Evolutionary conservation across 768 basidiomycete genomes (phyloP).

Genomic region (Naganishia vishniacii): DNA sequence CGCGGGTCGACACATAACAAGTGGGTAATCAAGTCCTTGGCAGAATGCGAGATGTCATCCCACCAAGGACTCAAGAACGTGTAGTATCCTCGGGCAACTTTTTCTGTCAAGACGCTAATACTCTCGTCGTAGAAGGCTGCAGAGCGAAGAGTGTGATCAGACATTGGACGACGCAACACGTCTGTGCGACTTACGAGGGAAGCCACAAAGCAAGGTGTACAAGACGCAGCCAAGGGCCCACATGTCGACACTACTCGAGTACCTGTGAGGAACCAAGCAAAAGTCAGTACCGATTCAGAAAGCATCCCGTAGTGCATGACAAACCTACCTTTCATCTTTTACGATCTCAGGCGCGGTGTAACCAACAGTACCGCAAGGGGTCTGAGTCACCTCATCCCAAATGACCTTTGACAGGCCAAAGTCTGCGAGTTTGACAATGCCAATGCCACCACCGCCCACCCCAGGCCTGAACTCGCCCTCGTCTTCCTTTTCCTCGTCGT

Average conservation of each 20-base stretch:
- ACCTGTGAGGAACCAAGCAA: slow-evolving; percentile 18
- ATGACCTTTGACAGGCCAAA: slow-evolving; percentile 96
- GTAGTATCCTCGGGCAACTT: slow-evolving; percentile 94
- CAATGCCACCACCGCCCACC: slow-evolving; percentile 93
- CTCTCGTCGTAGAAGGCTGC: slow-evolving; percentile 98
- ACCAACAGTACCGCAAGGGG: slow-evolving; percentile 98
- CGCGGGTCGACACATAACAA: slow-evolving; percentile 91
- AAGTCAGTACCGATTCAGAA: neutral
- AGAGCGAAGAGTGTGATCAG: slow-evolving; percentile 20
- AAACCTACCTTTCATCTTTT: slow-evolving; percentile 89
- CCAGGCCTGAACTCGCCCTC: slow-evolving; percentile 92
- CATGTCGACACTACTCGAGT: slow-evolving; percentile 79
- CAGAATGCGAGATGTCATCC: slow-evolving; percentile 83
- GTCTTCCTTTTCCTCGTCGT: slow-evolving; percentile 97
- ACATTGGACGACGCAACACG: neutral
- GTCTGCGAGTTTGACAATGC: slow-evolving; percentile 96
- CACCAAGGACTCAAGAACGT: slow-evolving; percentile 99
- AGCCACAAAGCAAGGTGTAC: slow-evolving; percentile 94
- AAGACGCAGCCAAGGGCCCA: slow-evolving; percentile 99
- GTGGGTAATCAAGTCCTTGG: slow-evolving; percentile 91
- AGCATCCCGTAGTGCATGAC: slow-evolving; percentile 50
- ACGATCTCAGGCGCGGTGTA: slow-evolving; percentile 99
- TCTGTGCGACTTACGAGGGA: slow-evolving; percentile 51
- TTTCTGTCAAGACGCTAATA: slow-evolving; percentile 95
- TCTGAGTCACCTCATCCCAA: slow-evolving; percentile 99